A percentile compares a stretch with the other conserved stretches of the same genome.
Evolutionary conservation across 805 yeast species (phyloP).

Genomic region (Kodamaea leandrae): DNA sequence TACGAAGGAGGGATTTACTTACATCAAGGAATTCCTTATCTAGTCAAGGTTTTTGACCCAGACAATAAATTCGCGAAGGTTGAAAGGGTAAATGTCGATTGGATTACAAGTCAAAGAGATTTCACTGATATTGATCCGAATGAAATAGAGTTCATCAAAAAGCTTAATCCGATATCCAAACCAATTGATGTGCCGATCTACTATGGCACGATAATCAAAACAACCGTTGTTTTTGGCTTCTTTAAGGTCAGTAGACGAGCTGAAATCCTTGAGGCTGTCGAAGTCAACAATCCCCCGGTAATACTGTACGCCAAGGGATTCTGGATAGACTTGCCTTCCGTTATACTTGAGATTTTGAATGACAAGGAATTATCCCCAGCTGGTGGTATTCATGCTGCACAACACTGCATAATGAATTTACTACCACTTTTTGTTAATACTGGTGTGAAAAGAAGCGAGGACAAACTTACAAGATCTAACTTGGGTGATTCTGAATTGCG

Average conservation of each 20-base stretch:
- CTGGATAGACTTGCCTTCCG: slow-evolving; percentile 83
- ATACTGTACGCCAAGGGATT: slow-evolving; percentile 69
- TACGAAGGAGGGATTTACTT: slow-evolving; percentile 91
- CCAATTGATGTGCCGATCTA: slow-evolving; percentile 55
- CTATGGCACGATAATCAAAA: slow-evolving; percentile 71
- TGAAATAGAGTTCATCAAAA: slow-evolving; percentile 62
- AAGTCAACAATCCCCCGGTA: slow-evolving; percentile 86
- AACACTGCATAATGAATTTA: slow-evolving; percentile 81
- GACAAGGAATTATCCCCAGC: slow-evolving; percentile 65
- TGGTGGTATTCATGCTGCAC: slow-evolving; percentile 96
- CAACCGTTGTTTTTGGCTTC: slow-evolving; percentile 84
- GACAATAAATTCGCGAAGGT: slow-evolving; percentile 83
- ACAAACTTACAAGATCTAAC: slow-evolving; percentile 27
- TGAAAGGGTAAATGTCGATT: slow-evolving; percentile 84
- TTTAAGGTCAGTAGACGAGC: slow-evolving; percentile 78
- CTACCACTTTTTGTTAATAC: slow-evolving; percentile 71
- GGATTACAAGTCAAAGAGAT: slow-evolving; percentile 91
- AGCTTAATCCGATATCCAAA: slow-evolving; percentile 38
- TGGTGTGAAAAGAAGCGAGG: slow-evolving; percentile 51
- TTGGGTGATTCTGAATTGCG: slow-evolving; percentile 57
- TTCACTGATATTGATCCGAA: slow-evolving; percentile 89
- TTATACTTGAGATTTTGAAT: slow-evolving; percentile 57
- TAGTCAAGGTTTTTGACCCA: slow-evolving; percentile 79
- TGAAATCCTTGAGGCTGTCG: slow-evolving; percentile 88
- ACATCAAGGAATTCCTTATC: slow-evolving; percentile 89